phyloP scores from a whole-genome alignment of 2,329 filamentous ascomycete genomes.

The Aspergillus aculeatus region DNA sequence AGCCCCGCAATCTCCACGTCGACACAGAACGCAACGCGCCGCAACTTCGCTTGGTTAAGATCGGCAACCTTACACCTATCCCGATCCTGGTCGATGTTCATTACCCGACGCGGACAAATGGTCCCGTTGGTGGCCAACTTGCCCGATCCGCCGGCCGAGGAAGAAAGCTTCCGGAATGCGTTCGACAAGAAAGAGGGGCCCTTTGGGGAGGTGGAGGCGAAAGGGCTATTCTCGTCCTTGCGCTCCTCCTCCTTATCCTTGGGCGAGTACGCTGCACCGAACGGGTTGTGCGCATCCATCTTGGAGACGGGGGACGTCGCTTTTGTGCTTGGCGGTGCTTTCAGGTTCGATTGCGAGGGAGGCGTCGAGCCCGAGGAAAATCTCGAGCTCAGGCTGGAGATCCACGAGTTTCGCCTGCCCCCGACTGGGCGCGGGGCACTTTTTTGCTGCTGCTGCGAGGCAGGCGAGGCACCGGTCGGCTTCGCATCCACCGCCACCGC shows the following conservation, averaged over 20 bases:
- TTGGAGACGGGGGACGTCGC: conserved; percentile 33
- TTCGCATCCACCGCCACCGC: conserved; percentile 23
- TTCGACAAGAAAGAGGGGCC: conserved; percentile 72
- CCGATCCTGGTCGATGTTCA: conserved; percentile 81
- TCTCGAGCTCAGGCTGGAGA: conserved; percentile 88
- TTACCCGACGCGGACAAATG: conserved; percentile 72
- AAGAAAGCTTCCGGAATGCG: conserved; percentile 79
- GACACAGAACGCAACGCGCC: conserved; percentile 90
- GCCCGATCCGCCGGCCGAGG: conserved; percentile 55
- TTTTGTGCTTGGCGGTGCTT: conserved; percentile 32
- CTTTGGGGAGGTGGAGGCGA: conserved; percentile 67
- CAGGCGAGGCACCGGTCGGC: conserved; percentile 19
- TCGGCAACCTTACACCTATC: conserved; percentile 78
- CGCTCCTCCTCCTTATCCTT: conserved; percentile 46
- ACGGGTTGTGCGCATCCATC: conserved; percentile 44
- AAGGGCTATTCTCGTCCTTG: conserved; percentile 32
- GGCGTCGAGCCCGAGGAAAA: conserved; percentile 64
- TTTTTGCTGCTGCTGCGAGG: conserved; percentile 18
- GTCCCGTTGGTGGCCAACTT: conserved; percentile 62
- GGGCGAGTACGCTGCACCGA: conserved; percentile 43
- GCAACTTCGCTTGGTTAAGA: conserved; percentile 74
- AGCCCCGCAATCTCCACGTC: conserved; percentile 95
- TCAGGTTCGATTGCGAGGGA: conserved; percentile 37
- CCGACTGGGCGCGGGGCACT: conserved; percentile 31
- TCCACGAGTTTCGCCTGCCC: conserved; percentile 77